These are phyloP conservation scores for Moesziomyces globuligerus DNA, from an alignment of 1,284 basidiomycete genomes.

Conservation along the genomic window DNA sequence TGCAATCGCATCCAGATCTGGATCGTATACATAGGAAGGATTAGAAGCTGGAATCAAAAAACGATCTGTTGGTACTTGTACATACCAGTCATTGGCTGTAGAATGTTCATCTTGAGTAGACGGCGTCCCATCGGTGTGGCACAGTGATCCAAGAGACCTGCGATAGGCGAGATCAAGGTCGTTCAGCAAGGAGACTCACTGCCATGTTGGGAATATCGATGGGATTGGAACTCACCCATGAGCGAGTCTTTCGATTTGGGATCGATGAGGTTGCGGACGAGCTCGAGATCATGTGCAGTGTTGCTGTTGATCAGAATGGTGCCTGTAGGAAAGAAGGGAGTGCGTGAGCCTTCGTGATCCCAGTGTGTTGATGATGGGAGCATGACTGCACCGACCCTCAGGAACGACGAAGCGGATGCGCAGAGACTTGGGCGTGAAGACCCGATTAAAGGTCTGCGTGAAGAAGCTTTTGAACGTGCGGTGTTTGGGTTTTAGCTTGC, in stretches of 20 bases:
- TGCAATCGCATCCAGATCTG: slow-evolving; percentile 76
- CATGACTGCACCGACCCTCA: slow-evolving; percentile 67
- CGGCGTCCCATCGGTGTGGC: slow-evolving; percentile 87
- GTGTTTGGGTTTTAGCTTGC: too few relatives aligned
- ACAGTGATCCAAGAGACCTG: slow-evolving; percentile 76
- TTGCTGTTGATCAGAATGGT: slow-evolving; percentile 93
- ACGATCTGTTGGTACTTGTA: too few relatives aligned
- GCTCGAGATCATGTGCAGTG: slow-evolving; percentile 84
- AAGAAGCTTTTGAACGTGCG: slow-evolving; percentile 83
- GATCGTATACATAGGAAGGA: slow-evolving; percentile 2
- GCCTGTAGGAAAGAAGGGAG: slow-evolving; percentile 68
- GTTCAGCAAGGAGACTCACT: background rate
- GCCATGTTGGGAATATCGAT: too few relatives aligned
- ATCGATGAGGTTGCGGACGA: slow-evolving; percentile 71
- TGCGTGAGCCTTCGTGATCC: too few relatives aligned
- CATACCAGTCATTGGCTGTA: slow-evolving; percentile 80
- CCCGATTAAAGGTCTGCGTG: slow-evolving; percentile 71
- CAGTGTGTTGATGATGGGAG: too few relatives aligned
- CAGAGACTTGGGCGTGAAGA: slow-evolving; percentile 78
- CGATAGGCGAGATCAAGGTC: slow-evolving; percentile 4
- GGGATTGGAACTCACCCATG: slow-evolving; percentile 18
- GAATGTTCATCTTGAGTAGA: slow-evolving; percentile 80
- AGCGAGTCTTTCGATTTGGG: slow-evolving; percentile 40
- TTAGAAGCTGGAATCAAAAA: too few relatives aligned
- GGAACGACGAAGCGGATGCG: slow-evolving; percentile 81